Evolutionary conservation across 352 stramenopile species (phyloP), one percentile per base, ranked within the genome.

Genomic region (Phytophthora citrophthora): DNA sequence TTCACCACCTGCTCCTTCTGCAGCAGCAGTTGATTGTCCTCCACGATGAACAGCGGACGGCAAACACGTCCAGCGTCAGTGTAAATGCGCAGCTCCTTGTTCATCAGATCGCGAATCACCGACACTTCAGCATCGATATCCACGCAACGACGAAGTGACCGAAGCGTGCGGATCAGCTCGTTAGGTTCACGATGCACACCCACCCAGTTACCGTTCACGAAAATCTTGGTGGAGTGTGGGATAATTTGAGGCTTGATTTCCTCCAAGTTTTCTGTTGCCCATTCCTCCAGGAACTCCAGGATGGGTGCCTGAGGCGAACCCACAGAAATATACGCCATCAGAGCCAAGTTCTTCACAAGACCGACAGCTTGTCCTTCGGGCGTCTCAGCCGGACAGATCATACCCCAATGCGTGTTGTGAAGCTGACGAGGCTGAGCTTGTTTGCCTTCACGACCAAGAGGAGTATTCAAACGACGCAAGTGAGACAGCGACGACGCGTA

Each of bases 351-450:
- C 85, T 99, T 99, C 38, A 99, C 95, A 13, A 99, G 86, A 56
- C 96, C 95, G 50, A 97, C 89, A 48, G 96, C 95, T 63, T 98
- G 93, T 31, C 96, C 96, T 74, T 99, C 96, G 4, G 96, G 96
- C 5, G 97, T 99, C 72, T 99, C 95, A 31, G 94, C 95, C 0
- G 87, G 89, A 87, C 98, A 99, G 36, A 99, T 98, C 96, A 99
- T 99, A 40, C 98, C 98, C 97, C 97, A 99, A 79, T 99, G 98
- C 54, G 97, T 99, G 77, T 99, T 99, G 84, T 99, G 98, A 26
- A 99, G 81, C 80, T 99, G 97, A 70, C 98, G 96, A 52, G 98
- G 98, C 77, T 99, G 99, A 13, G 98, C 97, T 51, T 99, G 96
- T 73, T 99, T 99, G 67, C 98, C 97, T 74, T 98, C 98, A 63